Evolutionary conservation across 2,329 filamentous ascomycete species (phyloP).

Genomic region (Colletotrichum scovillei): DNA sequence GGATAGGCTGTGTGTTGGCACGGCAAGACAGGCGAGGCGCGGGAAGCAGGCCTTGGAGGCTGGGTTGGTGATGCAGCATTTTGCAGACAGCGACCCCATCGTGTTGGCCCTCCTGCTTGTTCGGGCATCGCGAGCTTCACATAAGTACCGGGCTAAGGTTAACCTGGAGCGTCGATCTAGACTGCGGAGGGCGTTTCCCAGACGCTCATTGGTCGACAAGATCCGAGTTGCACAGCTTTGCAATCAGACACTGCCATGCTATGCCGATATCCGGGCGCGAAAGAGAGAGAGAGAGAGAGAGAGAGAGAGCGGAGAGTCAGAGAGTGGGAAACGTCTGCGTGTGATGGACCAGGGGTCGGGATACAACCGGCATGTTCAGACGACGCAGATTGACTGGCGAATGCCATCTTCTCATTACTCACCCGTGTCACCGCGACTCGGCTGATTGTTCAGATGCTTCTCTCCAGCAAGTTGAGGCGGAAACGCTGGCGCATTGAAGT

Average conservation of each 20-base stretch:
- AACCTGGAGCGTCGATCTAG: slow-evolving; percentile 3
- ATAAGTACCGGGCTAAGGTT: slow-evolving; percentile 15
- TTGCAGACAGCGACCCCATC: background rate
- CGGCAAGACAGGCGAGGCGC: background rate
- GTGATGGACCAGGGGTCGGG: background rate
- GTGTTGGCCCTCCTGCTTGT: slow-evolving; percentile 28
- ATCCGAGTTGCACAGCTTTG: background rate
- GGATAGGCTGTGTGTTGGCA: background rate
- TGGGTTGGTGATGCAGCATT: slow-evolving; percentile 9
- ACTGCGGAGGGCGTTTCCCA: background rate
- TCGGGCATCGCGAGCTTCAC: slow-evolving; percentile 29
- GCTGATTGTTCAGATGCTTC: background rate
- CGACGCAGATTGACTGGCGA: background rate
- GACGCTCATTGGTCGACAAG: slow-evolving; percentile 5
- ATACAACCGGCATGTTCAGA: background rate
- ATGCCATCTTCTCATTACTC: background rate
- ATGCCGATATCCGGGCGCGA: slow-evolving; percentile 11
- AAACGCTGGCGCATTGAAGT: background rate
- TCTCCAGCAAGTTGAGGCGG: slow-evolving; percentile 14
- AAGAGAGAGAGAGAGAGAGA: background rate
- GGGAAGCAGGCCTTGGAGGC: background rate
- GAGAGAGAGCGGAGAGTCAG: background rate
- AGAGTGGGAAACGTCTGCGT: background rate
- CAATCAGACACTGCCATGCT: slow-evolving; percentile 2
- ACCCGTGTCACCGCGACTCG: background rate